These are phyloP conservation scores for Kingdonia uniflora DNA, from an alignment of 164 flowering plant species.

Conservation along the genomic window DNA sequence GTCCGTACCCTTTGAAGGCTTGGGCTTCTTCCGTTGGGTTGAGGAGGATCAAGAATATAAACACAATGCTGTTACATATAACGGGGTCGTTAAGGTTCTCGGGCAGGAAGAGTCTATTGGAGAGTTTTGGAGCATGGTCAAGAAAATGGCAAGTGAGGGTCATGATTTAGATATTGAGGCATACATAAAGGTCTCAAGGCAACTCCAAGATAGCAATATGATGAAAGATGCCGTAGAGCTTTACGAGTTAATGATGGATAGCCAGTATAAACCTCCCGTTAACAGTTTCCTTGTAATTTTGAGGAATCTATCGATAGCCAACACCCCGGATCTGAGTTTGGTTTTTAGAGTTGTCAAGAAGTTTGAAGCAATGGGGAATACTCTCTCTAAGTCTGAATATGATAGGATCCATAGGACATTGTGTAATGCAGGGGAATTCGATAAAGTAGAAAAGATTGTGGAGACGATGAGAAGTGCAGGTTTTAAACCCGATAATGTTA, in stretches of 20 bases:
- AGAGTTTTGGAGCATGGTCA: conserved; percentile 64
- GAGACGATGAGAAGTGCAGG: conserved; percentile 63
- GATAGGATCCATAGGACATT: conserved; percentile 77
- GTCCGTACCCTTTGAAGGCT: conserved; percentile 39
- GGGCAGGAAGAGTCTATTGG: conserved; percentile 42
- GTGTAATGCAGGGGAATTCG: conserved; percentile 61
- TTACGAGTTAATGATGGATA: conserved; percentile 88
- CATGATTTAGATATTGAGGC: conserved; percentile 70
- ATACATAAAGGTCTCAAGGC: conserved; percentile 65
- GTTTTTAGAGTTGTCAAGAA: conserved; percentile 57
- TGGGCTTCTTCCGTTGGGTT: conserved; percentile 57
- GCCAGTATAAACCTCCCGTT: conserved; percentile 57
- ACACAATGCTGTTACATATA: conserved; percentile 66
- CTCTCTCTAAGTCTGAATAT: conserved; percentile 54
- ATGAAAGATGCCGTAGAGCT: conserved; percentile 75
- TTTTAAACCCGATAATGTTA: conserved; percentile 68
- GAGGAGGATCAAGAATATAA: conserved; percentile 21
- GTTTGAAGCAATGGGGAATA: conserved; percentile 43
- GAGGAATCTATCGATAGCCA: conserved; percentile 27
- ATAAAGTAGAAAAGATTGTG: conserved; percentile 61
- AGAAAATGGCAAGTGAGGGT: conserved; percentile 62
- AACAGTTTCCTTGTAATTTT: conserved; percentile 50
- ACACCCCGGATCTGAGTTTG: conserved; percentile 44
- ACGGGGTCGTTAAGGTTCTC: conserved; percentile 53
- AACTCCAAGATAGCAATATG: conserved; percentile 56